Base-by-base conservation (phyloP, 2,329 filamentous ascomycete genomes). In the Pyrenochaeta sp. region DNA sequence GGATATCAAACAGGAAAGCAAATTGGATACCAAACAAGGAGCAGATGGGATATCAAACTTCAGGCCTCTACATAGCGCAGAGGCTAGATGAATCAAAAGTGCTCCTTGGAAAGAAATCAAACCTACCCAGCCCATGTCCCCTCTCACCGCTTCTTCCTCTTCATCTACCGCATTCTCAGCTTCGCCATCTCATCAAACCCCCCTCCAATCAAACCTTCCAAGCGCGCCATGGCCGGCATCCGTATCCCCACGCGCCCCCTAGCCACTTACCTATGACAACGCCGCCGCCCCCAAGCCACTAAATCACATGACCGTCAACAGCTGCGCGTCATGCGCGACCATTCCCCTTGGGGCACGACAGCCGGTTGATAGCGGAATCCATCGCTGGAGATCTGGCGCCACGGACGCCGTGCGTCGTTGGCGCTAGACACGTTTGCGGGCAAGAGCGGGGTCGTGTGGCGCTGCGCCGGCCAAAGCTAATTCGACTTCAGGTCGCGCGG, bases 291-390 rank as follows among this genome's bases (percentile, higher is more conserved):
- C 15, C 30, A 41, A 9, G 24, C 10, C 35, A 27, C 45, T 39
- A 52, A 43, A 41, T 57, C 53, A 57, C 53, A 37, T 47, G 51
- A 57, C 39, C 35, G n/a, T 7, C 10, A 21, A 1, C 23, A 41
- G 44, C 51, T 57, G 51, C 53, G 32, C 44, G 47, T 54, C 53
- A 57, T 54, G 34, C 29, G 4, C 41, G 13, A 24, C 20, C 23
- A 15, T 29, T 5, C 24, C 24, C 10, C 11, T 27, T n/a, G 5
- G 24, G 24, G 14, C 24, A 27, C 24, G 9, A 27, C 24, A 27
- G 24, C 24, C 24, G 24, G 14, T n/a, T 10, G 24, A 27, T 13
- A 10, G 24, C n/a, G 28, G 37, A 18, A 17, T 17, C 27, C 29
- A 27, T 41, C 37, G 13, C n/a, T 19, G 24, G 23, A 10, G n/a